These are phyloP conservation scores for Diaporthe vexans DNA, from an alignment of 2,329 filamentous ascomycete genomes.

Conservation along the genomic window DNA sequence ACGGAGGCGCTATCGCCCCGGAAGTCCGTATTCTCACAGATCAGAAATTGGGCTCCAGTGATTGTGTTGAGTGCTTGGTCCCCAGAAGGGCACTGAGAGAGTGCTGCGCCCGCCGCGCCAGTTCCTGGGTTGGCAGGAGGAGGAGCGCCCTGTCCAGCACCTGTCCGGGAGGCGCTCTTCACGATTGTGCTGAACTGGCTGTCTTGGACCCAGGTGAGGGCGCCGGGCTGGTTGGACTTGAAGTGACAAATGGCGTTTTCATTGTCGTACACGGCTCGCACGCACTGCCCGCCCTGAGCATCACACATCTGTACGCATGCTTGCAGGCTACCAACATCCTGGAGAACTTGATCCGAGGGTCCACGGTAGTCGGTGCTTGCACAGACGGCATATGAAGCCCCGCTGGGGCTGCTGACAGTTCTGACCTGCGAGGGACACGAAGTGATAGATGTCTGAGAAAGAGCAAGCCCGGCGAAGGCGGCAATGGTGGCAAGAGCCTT, in stretches of 20 bases:
- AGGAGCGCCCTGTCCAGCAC: neutral
- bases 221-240: slow-evolving; percentile 22
- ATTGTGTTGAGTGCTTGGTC: slow-evolving; percentile 12
- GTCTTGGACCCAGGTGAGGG: slow-evolving; percentile 24
- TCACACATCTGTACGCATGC: slow-evolving; percentile 24
- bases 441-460: slow-evolving; percentile 13
- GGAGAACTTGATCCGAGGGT: slow-evolving; percentile 10
- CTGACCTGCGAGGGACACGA: slow-evolving; percentile 11
- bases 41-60: neutral
- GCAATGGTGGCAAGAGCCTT: slow-evolving; percentile 1
- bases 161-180: neutral
- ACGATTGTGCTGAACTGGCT: slow-evolving; percentile 10
- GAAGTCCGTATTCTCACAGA: slow-evolving; percentile 22
- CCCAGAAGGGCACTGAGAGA: slow-evolving; percentile 16
- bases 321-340: neutral
- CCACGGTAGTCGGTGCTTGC: slow-evolving; percentile 8
- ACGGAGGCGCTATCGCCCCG: slow-evolving; percentile 8
- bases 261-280: slow-evolving; percentile 23
- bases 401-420: neutral
- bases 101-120: neutral
- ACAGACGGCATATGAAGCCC: neutral
- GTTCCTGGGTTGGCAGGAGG: slow-evolving; percentile 6
- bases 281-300: slow-evolving; percentile 5
- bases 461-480: slow-evolving; percentile 4
- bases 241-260: slow-evolving; percentile 14